phyloP scores from a whole-genome alignment of 148 eudicot genomes.

The Chenopodium quinoa region DNA sequence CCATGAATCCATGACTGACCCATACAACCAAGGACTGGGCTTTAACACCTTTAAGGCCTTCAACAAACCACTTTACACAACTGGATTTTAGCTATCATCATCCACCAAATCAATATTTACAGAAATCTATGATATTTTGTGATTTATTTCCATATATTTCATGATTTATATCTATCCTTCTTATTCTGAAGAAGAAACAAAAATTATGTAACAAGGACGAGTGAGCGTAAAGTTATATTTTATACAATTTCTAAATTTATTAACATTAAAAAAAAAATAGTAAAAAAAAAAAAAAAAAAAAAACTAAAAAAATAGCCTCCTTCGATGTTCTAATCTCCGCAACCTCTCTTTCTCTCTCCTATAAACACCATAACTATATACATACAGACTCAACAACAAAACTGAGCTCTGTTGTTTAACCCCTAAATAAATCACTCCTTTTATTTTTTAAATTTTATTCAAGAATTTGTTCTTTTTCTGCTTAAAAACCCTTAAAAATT shows the following conservation, averaged over 20 bases:
- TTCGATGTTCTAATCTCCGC: constrained; percentile 21
- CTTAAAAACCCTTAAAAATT: constrained; percentile 15
- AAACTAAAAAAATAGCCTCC: not conserved
- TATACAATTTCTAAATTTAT: too few relatives aligned
- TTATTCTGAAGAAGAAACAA: not conserved
- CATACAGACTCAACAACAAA: not conserved
- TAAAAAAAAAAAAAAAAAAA: not conserved
- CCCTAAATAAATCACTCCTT: too few relatives aligned
- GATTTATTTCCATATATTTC: too few relatives aligned
- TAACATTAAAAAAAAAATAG: not conserved
- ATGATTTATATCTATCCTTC: too few relatives aligned
- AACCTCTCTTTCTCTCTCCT: constrained; percentile 1
- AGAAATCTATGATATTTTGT: too few relatives aligned
- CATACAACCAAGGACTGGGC: too few relatives aligned
- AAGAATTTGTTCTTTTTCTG: not conserved
- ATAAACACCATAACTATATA: constrained; percentile 8
- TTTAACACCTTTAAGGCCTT: too few relatives aligned
- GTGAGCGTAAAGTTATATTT: constrained; percentile 22
- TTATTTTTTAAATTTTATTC: not conserved
- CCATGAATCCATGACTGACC: too few relatives aligned
- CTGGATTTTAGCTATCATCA: too few relatives aligned
- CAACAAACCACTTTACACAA: too few relatives aligned
- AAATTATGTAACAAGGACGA: constrained; percentile 7
- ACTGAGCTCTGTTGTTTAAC: not conserved
- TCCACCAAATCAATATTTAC: too few relatives aligned